phyloP scores from a whole-genome alignment of 139 green algal genomes.

The Tetradesmus obliquus region DNA sequence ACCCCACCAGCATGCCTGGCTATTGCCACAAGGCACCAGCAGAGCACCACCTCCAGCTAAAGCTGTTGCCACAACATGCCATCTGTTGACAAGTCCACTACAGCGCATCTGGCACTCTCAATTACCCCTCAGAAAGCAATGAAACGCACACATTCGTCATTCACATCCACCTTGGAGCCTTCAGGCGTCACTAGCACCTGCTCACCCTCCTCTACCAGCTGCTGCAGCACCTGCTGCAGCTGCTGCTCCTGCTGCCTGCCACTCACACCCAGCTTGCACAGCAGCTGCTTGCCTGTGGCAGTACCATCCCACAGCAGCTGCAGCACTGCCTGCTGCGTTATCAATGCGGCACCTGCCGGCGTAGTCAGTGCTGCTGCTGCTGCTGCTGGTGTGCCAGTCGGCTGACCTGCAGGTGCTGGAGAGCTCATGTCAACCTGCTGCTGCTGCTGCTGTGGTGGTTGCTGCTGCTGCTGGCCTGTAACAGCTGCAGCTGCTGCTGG shows the following conservation, averaged over 20 bases:
- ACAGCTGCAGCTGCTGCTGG: background rate
- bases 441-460: background rate
- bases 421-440: background rate
- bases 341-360: background rate
- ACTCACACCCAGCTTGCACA: background rate
- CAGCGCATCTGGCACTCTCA: background rate
- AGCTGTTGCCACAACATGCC: background rate
- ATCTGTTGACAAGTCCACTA: background rate
- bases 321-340: constrained; percentile 28
- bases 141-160: constrained; percentile 17
- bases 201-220: constrained; percentile 19
- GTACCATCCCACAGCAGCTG: constrained; percentile 2
- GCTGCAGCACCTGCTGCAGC: constrained; percentile 41
- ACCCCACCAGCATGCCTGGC: too few relatives aligned
- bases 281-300: background rate
- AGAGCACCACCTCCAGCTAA: background rate
- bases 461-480: background rate
- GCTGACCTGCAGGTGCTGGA: background rate
- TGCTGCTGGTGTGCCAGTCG: background rate
- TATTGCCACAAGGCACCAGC: background rate
- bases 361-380: constrained; percentile 4
- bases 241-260: background rate
- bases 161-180: constrained; percentile 6
- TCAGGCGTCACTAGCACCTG: constrained; percentile 15
- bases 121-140: constrained; percentile 17